These are phyloP conservation scores for Craterostigma plantagineum DNA, from an alignment of 257 asterid species.

Conservation along the genomic window DNA sequence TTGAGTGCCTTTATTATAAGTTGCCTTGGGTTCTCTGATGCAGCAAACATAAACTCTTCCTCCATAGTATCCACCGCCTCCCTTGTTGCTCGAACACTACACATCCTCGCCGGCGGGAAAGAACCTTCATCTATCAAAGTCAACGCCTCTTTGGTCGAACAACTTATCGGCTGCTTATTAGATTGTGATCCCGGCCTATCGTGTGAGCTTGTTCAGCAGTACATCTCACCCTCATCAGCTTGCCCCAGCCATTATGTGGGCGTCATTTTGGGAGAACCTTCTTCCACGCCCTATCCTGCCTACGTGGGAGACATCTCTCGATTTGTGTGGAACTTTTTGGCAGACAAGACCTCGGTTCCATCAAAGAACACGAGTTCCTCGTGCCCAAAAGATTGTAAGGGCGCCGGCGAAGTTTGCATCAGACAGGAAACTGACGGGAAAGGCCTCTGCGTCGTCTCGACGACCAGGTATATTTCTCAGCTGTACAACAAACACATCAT, in stretches of 20 bases:
- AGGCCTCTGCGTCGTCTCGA: constrained; percentile 67
- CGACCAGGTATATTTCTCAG: constrained; percentile 70
- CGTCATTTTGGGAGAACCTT: constrained; percentile 68
- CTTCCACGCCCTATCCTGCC: constrained; percentile 36
- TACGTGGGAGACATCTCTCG: constrained; percentile 72
- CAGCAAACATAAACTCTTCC: constrained; percentile 83
- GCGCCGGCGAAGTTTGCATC: constrained; percentile 53
- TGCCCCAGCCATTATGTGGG: constrained; percentile 89
- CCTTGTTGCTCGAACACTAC: constrained; percentile 72
- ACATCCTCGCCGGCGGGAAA: constrained; percentile 60
- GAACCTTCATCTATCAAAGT: constrained; percentile 26
- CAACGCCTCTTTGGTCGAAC: constrained; percentile 61
- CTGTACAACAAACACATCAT: no score
- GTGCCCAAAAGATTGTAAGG: constrained; percentile 51
- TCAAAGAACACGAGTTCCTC: constrained; percentile 33
- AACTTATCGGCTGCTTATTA: constrained; percentile 65
- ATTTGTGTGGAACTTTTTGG: constrained; percentile 81
- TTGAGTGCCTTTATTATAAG: constrained; percentile 2
- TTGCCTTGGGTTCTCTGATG: constrained; percentile 17
- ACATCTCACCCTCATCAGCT: constrained; percentile 52
- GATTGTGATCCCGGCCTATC: constrained; percentile 72
- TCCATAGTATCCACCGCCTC: constrained; percentile 81
- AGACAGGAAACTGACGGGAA: constrained; percentile 48
- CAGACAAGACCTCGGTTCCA: constrained; percentile 55
- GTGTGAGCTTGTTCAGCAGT: constrained; percentile 60